Conservation (phyloP, 371 early-diverging fungal genomes). For the Sporodiniella umbellata region DNA sequence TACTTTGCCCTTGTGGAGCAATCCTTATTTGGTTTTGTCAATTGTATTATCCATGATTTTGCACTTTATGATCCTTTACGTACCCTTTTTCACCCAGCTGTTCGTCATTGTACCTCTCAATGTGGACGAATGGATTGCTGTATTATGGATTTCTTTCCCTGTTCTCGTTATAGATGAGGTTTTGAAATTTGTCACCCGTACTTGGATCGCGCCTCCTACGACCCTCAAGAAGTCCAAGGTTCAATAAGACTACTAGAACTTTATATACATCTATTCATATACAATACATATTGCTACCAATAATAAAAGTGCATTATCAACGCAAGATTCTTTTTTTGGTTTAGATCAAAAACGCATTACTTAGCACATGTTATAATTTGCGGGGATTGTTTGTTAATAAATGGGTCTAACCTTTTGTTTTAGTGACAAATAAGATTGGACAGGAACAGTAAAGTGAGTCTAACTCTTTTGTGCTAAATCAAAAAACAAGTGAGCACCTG, state of each 20-base stretch:
- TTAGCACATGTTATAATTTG: no score
- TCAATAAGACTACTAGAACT: slow-evolving; percentile 4
- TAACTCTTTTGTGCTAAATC: no score
- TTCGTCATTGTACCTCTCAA: slow-evolving; percentile 90
- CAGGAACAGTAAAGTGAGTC: no score
- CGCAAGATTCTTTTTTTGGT: no score
- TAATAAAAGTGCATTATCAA: no score
- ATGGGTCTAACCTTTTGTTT: no score
- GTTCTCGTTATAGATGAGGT: slow-evolving; percentile 92
- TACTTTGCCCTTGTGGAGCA: slow-evolving; percentile 87
- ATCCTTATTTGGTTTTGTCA: slow-evolving; percentile 83
- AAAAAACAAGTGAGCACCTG: no score
- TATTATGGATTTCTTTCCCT: slow-evolving; percentile 84
- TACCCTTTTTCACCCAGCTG: slow-evolving; percentile 80
- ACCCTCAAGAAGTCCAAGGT: slow-evolving; percentile 2
- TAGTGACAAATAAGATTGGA: no score
- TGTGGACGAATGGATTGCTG: slow-evolving; percentile 87
- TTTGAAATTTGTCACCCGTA: slow-evolving; percentile 81
- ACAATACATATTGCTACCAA: no score
- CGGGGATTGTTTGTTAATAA: no score
- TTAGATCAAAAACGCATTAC: no score
- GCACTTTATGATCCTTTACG: slow-evolving; percentile 93
- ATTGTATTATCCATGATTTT: slow-evolving; percentile 86
- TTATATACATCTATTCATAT: no score
- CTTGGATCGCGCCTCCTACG: slow-evolving; percentile 53